Evolutionary conservation across 495 filamentous ascomycete species (phyloP), one percentile per base, ranked within the genome.

Genomic region (Endocarpon pusillum): DNA sequence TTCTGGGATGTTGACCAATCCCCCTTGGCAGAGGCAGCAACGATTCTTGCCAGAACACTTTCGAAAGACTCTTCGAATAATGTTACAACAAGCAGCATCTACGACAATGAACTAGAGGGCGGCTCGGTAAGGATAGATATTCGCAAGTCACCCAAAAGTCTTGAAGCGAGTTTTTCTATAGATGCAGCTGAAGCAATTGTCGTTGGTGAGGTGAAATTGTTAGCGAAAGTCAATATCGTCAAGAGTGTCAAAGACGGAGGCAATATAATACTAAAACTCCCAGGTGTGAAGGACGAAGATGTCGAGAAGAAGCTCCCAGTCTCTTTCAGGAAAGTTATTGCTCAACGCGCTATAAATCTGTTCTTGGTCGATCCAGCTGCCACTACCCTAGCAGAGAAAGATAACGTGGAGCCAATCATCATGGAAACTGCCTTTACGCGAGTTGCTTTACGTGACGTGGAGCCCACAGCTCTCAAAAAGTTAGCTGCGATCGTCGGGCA

Each of bases 1-100:
- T 93, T 97, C 65, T 97, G 86, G 89, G 81, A 94, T 51, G 54
- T 78, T 12, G 89, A 92, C 42, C 71, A 71, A 48, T 87, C 83
- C 17, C 52, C 55, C 1, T 69, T 75, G 21, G 63, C 59, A 26
- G 61, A 64, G 32, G 75, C 83, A 18, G 70, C 83, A 6, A 48
- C 66, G 15, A 66, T 66, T 23, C 52, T 94, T 19, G 74, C 76
- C 25, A 72, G 73, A 43, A 59, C 89, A 3, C 62, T 96, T 21
- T 76, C 85, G 7, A 60, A 62, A 28, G 78, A 89, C 47, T 76
- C 75, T 0, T 59, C 75, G 1, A 78, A 57, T 54, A 92, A 89
- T 43, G 68, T 97, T 38, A 75, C 76, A 39, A 62, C 77, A 34
- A 77, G 71, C 46, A 71, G 78, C 43, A 65, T 65, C 3, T 71